phyloP scores from a whole-genome alignment of 2,329 filamentous ascomycete species.

The Aspergillus sp. region DNA sequence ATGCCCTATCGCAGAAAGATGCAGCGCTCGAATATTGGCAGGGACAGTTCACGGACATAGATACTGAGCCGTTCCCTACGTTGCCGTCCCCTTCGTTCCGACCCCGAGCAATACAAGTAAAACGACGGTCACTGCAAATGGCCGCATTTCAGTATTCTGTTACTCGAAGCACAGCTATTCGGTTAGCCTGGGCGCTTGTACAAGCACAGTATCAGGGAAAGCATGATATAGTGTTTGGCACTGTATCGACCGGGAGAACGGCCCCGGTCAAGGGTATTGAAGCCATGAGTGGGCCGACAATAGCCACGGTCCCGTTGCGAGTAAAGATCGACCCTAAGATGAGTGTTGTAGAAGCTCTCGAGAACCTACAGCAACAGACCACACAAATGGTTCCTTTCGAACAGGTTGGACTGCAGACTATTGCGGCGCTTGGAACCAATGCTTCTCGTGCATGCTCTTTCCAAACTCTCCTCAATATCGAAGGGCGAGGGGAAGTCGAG shows the following conservation, averaged over 20 bases:
- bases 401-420: slow-evolving; percentile 50
- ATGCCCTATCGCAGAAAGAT: slow-evolving; percentile 1
- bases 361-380: slow-evolving; percentile 52
- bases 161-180: slow-evolving; percentile 1
- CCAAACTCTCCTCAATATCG: slow-evolving; percentile 39
- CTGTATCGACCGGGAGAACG: slow-evolving; percentile 1
- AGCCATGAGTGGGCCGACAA: slow-evolving; percentile 5
- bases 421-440: slow-evolving; percentile 49
- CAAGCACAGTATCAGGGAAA: slow-evolving; percentile 2
- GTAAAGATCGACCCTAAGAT: slow-evolving; percentile 10
- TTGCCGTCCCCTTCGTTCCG: not conserved
- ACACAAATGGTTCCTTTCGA: slow-evolving; percentile 57
- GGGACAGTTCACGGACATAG: not conserved
- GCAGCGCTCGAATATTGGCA: slow-evolving; percentile 3
- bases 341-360: slow-evolving; percentile 47
- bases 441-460: slow-evolving; percentile 38
- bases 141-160: not conserved
- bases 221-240: slow-evolving; percentile 7
- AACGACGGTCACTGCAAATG: not conserved
- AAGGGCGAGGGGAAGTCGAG: slow-evolving; percentile 10
- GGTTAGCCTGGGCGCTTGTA: slow-evolving; percentile 6
- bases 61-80: slow-evolving; percentile 3
- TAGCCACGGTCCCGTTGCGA: slow-evolving; percentile 7
- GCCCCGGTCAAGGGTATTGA: slow-evolving; percentile 4
- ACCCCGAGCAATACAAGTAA: not conserved